Percentiles rank a stretch among this genome's conserved stretches.
phyloP scores from a whole-genome alignment of 306 rosid species.

The Arachis hypogaea region DNA sequence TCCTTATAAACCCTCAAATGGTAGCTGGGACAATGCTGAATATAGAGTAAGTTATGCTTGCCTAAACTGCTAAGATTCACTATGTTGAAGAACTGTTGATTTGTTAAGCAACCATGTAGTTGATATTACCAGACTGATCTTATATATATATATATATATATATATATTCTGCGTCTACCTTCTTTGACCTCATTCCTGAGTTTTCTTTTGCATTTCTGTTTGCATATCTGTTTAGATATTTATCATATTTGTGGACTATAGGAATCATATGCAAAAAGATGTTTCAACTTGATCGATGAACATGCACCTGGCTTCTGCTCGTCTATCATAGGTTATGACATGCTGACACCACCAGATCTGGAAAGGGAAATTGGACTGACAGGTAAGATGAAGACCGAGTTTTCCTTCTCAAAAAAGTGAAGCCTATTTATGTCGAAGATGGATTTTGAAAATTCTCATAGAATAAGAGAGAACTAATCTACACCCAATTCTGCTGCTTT shows the following conservation, averaged over 20 bases:
- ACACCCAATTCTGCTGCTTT: too few species aligned
- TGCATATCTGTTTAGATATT: neutral
- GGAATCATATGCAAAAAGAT: conserved; percentile 62
- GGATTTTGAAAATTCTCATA: too few species aligned
- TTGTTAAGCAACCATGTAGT: neutral
- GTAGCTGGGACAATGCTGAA: conserved; percentile 63
- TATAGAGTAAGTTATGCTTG: conserved; percentile 57
- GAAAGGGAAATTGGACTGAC: conserved; percentile 78
- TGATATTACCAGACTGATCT: neutral
- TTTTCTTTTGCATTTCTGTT: neutral
- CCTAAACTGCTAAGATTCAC: neutral
- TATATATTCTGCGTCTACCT: neutral
- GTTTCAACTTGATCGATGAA: conserved; percentile 64
- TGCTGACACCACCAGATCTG: conserved; percentile 78
- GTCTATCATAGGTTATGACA: conserved; percentile 69
- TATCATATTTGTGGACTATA: conserved; percentile 35
- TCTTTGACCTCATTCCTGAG: conserved; percentile 1
- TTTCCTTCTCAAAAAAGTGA: too few species aligned
- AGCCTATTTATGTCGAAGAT: too few species aligned
- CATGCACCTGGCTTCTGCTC: conserved; percentile 73
- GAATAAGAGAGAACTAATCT: too few species aligned
- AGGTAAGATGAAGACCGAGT: conserved; percentile 42
- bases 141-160: neutral
- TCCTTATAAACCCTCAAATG: conserved; percentile 65
- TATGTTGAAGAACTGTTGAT: conserved; percentile 4